phyloP scores from a whole-genome alignment of 176 grass and related monocot genomes.

The Hyparrhenia diplandra region DNA sequence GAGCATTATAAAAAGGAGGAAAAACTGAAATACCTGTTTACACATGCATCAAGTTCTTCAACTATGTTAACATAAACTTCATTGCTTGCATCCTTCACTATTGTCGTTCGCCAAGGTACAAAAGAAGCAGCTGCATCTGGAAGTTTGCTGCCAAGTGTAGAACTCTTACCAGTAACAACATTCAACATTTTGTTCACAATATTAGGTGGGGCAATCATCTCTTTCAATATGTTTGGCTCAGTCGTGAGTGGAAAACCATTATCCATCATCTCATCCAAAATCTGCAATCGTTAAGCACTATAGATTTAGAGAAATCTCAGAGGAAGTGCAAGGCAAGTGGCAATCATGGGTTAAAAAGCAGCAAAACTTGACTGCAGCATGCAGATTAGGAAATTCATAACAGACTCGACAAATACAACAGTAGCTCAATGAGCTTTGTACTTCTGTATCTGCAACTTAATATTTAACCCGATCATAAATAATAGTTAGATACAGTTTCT shows the following conservation, averaged over 20 bases:
- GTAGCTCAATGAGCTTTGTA: neutral
- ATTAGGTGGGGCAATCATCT: constrained; percentile 73
- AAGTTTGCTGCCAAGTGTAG: constrained; percentile 57
- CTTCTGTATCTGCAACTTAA: neutral
- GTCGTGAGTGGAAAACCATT: constrained; percentile 94
- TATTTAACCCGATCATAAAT: neutral
- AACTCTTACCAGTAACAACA: constrained; percentile 75
- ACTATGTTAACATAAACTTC: constrained; percentile 92
- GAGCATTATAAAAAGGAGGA: neutral
- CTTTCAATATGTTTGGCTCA: constrained; percentile 85
- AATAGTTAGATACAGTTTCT: neutral
- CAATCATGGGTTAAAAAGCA: neutral
- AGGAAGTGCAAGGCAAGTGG: neutral
- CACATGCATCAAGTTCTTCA: constrained; percentile 81
- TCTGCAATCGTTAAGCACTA: constrained; percentile 40
- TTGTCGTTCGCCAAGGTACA: constrained; percentile 77
- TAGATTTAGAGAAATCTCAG: constrained; percentile 14
- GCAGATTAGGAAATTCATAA: neutral
- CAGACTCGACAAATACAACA: constrained; percentile 6
- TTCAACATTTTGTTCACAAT: constrained; percentile 84
- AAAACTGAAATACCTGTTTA: constrained; percentile 55
- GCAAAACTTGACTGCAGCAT: constrained; percentile 9
- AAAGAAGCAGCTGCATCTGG: constrained; percentile 75
- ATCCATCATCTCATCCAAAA: constrained; percentile 99
- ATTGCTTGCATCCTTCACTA: constrained; percentile 71